phyloP scores from a whole-genome alignment of 768 basidiomycete species.

The Auriscalpium orientale region DNA sequence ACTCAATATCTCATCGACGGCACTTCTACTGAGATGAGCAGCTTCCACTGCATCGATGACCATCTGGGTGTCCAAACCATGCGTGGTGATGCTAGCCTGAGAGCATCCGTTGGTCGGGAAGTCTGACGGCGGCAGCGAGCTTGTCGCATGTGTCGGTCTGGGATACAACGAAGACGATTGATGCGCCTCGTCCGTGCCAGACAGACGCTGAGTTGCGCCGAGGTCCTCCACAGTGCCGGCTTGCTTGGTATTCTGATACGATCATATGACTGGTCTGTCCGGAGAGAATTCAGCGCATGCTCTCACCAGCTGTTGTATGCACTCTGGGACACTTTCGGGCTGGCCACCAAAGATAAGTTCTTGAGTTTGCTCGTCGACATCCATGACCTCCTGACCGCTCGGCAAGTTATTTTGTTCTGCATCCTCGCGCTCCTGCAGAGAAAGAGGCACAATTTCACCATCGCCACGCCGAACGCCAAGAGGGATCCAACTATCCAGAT shows the following conservation, averaged over 20 bases:
- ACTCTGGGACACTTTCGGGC: constrained; percentile 8
- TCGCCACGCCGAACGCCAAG: constrained; percentile 51
- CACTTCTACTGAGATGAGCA: not conserved
- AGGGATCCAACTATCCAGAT: constrained; percentile 28
- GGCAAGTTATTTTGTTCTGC: constrained; percentile 19
- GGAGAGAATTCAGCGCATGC: no score
- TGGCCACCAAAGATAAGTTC: constrained; percentile 12
- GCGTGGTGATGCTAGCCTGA: constrained; percentile 3
- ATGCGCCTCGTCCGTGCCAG: not conserved
- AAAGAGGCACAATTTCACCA: constrained; percentile 42
- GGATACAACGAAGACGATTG: not conserved
- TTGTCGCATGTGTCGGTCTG: not conserved
- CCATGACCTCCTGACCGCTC: constrained; percentile 32
- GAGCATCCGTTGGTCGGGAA: constrained; percentile 3
- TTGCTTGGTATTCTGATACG: no score
- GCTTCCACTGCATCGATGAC: constrained; percentile 24
- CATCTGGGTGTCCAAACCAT: constrained; percentile 33
- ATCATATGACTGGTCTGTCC: no score
- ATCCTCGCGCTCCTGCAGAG: constrained; percentile 20
- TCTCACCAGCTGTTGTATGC: constrained; percentile 8
- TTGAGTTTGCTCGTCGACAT: constrained; percentile 36
- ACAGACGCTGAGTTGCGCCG: no score
- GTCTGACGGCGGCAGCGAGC: constrained; percentile 15
- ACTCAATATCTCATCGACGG: constrained; percentile 39
- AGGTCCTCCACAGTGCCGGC: no score